Conservation (phyloP, 768 basidiomycete genomes). For the Tylopilus cervinicoccineus region DNA sequence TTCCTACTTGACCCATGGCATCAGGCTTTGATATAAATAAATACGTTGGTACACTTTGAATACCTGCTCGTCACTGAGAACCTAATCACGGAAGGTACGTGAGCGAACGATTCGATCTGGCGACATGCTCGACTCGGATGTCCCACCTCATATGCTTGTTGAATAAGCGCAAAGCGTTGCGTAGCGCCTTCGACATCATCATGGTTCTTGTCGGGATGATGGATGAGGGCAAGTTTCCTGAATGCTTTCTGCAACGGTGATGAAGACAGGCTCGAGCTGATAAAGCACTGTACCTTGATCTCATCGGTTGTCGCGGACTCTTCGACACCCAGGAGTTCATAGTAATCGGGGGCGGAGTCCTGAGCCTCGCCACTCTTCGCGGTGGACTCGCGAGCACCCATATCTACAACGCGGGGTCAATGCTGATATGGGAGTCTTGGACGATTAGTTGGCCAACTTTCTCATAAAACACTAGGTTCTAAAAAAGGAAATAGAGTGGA, state of each 20-base stretch:
- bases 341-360: constrained; percentile 59
- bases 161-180: constrained; percentile 78
- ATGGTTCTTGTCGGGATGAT: constrained; percentile 88
- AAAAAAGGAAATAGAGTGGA: neutral
- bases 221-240: constrained; percentile 75
- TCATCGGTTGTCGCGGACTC: constrained; percentile 84
- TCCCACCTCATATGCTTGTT: constrained; percentile 92
- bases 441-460: no score
- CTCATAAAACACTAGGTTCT: no score
- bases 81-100: constrained; percentile 38
- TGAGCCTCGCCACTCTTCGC: constrained; percentile 30
- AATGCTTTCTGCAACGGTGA: constrained; percentile 61
- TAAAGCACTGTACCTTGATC: constrained; percentile 62
- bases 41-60: constrained; percentile 22
- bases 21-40: constrained; percentile 8
- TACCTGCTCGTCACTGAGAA: constrained; percentile 94
- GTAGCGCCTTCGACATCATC: constrained; percentile 84
- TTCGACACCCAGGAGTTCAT: constrained; percentile 73
- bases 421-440: no score
- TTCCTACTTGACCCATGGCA: constrained; percentile 59
- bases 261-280: constrained; percentile 4
- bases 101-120: neutral
- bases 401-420: constrained; percentile 20
- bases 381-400: constrained; percentile 72
- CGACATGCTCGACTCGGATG: neutral